Evolutionary conservation across 371 early-diverging fungal species (phyloP), one percentile per base, ranked within the genome.

Genomic region (Circinella umbellata): DNA sequence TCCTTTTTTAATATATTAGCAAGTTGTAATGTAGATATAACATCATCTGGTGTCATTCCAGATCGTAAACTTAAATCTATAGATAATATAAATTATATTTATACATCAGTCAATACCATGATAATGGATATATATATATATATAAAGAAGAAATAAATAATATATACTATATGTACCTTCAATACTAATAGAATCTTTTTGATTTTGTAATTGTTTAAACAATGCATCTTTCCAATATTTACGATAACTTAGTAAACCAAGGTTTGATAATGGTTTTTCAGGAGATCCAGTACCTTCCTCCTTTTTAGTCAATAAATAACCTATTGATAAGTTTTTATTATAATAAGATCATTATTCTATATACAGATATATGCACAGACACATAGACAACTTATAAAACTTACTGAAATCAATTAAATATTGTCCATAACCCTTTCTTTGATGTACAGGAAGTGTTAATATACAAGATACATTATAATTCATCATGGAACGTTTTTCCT

Each of bases 381-480:
- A n/a, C n/a, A n/a, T n/a, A n/a, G n/a, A n/a, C n/a, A n/a, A n/a
- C n/a, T n/a, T n/a, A n/a, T n/a, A n/a, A n/a, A n/a, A 68, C 90
- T 80, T 83, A 89, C 92, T 94, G 65, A 99, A 97, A 69, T 98
- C 98, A 46, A 99, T 99, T 34, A 99, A 82, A 35, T 98, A 80
- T 71, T 95, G 93, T 35, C 99, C 99, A 71, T 98, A 99, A 3
- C 99, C 99, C 80, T 95, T 96, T 63, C 99, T 90, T 81, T 99
- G 99, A 74, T 94, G 89, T n/a, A 90, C 85, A 5, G 99, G 99
- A 35, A 99, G 76, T 3, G 98, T 96, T 71, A 99, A 81, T 62
- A 99, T 97, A 81, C 99, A 99, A 4, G 99, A 96, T 11, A 99
- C 86, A 73, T 99, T 99, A 81, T 99, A 99, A 17, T 94, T 92